A percentile compares a stretch with the other conserved stretches of the same genome.
Conservation (phyloP, 2,329 filamentous ascomycete species). For the Magnaporthales sp. region DNA sequence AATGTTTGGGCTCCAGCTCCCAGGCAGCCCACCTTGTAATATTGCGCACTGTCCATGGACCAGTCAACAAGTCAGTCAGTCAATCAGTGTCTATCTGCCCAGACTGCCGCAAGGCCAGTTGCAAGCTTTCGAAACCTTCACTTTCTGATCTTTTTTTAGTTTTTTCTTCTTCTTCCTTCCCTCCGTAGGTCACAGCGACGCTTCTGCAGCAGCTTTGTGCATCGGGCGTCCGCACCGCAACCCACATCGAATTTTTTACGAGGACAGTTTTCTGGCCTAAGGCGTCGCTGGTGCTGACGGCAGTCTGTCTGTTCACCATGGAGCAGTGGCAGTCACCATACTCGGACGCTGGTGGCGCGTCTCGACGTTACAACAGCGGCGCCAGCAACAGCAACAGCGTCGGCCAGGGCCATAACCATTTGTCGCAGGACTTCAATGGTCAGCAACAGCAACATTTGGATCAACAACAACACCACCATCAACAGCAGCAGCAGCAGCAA, state of each 20-base stretch:
- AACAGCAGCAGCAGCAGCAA: slow-evolving; percentile 15
- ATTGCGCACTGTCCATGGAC: not conserved
- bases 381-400: slow-evolving; percentile 9
- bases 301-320: slow-evolving; percentile 26
- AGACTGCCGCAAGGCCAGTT: not conserved
- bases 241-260: not conserved
- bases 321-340: slow-evolving; percentile 58
- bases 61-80: not conserved
- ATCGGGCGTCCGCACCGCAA: not conserved
- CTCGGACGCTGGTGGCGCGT: slow-evolving; percentile 52
- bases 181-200: not conserved
- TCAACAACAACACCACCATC: slow-evolving; percentile 13
- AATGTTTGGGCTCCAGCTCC: not conserved
- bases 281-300: not conserved
- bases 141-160: not conserved
- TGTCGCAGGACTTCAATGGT: slow-evolving; percentile 15
- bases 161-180: slow-evolving; percentile 14
- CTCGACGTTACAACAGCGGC: slow-evolving; percentile 50
- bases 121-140: not conserved
- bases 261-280: not conserved
- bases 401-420: slow-evolving; percentile 2
- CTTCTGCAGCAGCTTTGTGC: not conserved
- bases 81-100: not conserved
- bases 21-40: not conserved
- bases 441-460: slow-evolving; percentile 13